Conservation (phyloP, 139 green algal species). For the Coelastrella sp. region DNA sequence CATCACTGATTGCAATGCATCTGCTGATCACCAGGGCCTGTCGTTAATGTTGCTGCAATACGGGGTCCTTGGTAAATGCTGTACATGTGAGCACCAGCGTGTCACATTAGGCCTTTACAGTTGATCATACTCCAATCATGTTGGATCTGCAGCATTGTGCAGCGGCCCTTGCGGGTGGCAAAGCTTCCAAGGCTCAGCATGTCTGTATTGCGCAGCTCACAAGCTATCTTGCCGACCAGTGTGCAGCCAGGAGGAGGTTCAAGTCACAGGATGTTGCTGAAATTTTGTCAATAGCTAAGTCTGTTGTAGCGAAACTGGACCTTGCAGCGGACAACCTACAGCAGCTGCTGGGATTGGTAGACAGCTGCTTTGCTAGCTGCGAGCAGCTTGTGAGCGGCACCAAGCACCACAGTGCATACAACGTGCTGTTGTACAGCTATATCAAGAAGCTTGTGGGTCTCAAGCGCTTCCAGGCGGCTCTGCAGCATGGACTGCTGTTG, state of each 20-base stretch:
- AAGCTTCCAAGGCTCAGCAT: neutral
- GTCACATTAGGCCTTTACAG: no score
- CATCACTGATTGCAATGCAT: no score
- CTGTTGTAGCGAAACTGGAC: neutral
- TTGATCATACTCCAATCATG: neutral
- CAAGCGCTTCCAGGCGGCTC: slow-evolving; percentile 20
- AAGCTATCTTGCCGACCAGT: neutral
- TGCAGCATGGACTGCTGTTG: slow-evolving; percentile 50
- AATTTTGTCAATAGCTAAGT: neutral
- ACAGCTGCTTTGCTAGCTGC: slow-evolving; percentile 5
- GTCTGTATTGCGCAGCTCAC: neutral
- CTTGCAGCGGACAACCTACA: neutral
- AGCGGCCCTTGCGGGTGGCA: neutral
- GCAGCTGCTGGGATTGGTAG: neutral
- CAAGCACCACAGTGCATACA: slow-evolving; percentile 34
- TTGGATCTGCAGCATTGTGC: neutral
- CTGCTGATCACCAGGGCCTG: no score
- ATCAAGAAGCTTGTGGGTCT: slow-evolving; percentile 44
- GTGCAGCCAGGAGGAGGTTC: neutral
- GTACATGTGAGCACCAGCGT: no score
- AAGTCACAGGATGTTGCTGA: neutral
- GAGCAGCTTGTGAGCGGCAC: neutral
- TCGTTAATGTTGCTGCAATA: no score
- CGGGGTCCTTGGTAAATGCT: no score
- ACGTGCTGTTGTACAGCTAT: slow-evolving; percentile 53